Base-by-base conservation (phyloP, 352 stramenopile genomes). In the Halophytophthora polymorphica region DNA sequence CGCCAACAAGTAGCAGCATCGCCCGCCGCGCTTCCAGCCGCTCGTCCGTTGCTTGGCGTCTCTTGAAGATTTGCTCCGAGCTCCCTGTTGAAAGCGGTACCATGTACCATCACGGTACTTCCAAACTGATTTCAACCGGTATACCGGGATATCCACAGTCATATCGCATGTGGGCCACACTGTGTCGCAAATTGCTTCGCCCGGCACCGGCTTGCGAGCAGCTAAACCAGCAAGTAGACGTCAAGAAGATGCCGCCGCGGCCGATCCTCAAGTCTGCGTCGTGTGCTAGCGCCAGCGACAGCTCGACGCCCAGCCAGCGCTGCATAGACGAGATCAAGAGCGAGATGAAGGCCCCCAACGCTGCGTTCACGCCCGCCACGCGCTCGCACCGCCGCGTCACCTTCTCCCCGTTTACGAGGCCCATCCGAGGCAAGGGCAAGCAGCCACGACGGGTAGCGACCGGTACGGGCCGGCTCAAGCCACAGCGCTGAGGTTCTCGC, bases 351-450 rank as follows among this genome's bases (percentile, higher is more conserved):
- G 34, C 42, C 15, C 40, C 25, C 4, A 37, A 37, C 12, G 37
- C 61, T 12, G 23, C 61, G 33, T 60, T 83, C n/a, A 35, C 58
- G n/a, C 53, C 64, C 56, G 50, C 68, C 14, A 57, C 50, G 0
- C 61, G 55, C 4, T 23, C 37, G 11, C 55, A 51, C 33, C 73
- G 81, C 22, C 76, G 66, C 37, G 81, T 92, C 42, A 88, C 70
- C 23, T 92, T 92, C 57, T 92, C 81, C 17, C 81, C 77, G 33
- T 92, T 92, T 48, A 73, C 78, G 6, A 84, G 84, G 52, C 56
- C 65, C 53, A 58, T 68, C 13, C 53, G 54, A 41, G 49, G 45
- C 29, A 53, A 58, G 23, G 46, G 50, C 28, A 56, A 19, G 17
- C 53, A 44, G 18, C 41, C 34, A 2, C 37, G 45, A 40, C 12